Conservation (phyloP, 768 basidiomycete species). For the Mycena metata region DNA sequence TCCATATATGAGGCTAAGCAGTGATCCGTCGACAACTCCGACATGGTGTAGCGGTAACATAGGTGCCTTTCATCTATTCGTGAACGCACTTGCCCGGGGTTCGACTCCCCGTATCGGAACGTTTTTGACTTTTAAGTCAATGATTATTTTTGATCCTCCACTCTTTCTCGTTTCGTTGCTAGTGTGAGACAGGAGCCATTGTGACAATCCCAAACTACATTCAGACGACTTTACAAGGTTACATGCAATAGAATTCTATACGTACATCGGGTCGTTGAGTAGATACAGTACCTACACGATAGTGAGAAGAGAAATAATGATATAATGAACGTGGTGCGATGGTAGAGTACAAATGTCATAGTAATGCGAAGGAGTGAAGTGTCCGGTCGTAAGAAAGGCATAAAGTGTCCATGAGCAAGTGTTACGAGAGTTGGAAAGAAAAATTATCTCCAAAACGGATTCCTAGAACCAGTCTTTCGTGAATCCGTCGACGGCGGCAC, state of each 20-base stretch:
- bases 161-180: no score
- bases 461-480: constrained; percentile 54
- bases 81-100: constrained; percentile 16
- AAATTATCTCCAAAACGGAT: constrained; percentile 60
- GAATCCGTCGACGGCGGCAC: constrained; percentile 42
- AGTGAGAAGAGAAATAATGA: constrained; percentile 7
- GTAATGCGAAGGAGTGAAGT: background rate
- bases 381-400: background rate
- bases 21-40: constrained; percentile 2
- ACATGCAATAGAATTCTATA: no score
- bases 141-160: no score
- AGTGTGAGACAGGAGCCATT: no score
- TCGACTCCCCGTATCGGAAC: constrained; percentile 25
- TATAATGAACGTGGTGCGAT: constrained; percentile 22
- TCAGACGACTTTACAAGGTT: no score
- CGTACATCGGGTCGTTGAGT: no score
- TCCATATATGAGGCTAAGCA: no score
- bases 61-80: constrained; percentile 10
- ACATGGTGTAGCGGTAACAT: constrained; percentile 29
- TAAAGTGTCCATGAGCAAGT: background rate
- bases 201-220: no score
- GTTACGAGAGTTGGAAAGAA: constrained; percentile 54
- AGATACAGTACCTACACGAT: background rate
- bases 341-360: constrained; percentile 8
- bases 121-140: background rate